Base-by-base conservation (phyloP, 192 early-diverging fungal genomes). In the Backusella tarrabulga region DNA sequence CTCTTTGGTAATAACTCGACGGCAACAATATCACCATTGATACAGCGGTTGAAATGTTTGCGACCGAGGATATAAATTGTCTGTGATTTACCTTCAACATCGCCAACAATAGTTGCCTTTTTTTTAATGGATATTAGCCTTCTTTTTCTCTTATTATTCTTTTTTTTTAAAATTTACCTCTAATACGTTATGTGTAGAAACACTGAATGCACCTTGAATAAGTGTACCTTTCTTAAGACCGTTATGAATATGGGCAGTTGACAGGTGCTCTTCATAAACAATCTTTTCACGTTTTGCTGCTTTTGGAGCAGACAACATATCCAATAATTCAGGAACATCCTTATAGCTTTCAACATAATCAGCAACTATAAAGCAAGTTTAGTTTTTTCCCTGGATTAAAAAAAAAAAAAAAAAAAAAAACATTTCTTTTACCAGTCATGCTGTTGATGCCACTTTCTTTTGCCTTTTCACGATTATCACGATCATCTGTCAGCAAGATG, bases 1-100 rank as follows among this genome's bases (percentile, higher is more conserved):
- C 87, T 86, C 52, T 89, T 88, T 15, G 98, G 96, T 42, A 98
- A 77, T 3, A 99, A 71, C 72, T 97, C 88, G 9, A 99, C 90
- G 12, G 93, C 98, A 19, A 99, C 89, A 19, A 91, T 84, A 81
- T 99, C 98, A 17, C 97, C 97, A 80, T 98, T 94, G 11, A 97
- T 88, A 36, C 91, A 95, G 42, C 98, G 91, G 79, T 98, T 99
- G 85, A 98, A 87, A 73, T 95, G 78, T 34, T 86, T 83, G 6
- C 97, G 90, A 41, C 97, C 97, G 3, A 94, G 46, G 67, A 99
- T 91, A 72, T 93, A 87, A 40, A 99, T 88, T 8, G 88, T 88
- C 26, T 82, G 84, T 68, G 94, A 92, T 52, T 89, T 90, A 60
- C 93, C 95, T 68, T 96, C 89, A 12, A 96, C 87, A 34, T 85